Base-by-base conservation (phyloP, 2,329 filamentous ascomycete species). In the Fusarium sp. region DNA sequence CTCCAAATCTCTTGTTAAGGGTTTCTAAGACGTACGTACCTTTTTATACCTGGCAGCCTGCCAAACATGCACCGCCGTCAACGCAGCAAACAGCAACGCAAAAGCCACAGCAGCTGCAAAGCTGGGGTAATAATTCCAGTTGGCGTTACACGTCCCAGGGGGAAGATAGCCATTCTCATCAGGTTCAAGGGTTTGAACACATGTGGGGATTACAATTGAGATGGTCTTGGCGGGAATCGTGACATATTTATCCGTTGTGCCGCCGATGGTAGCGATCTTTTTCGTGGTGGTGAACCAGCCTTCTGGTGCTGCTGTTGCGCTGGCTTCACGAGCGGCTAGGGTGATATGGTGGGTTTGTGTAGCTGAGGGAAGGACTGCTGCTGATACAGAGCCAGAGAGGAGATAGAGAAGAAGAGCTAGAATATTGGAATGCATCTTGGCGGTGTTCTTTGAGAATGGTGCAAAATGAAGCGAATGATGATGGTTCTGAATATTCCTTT, bases 111-210 rank as follows among this genome's bases (percentile, higher is more conserved):
- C 78, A 0, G 78, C 76, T 2, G 58, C 65, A 42, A 79, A 78
- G 36, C 66, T 77, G 0, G 79, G 78, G 1, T 79, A 78, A 54
- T 80, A 79, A 9, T 74, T 58, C 77, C 75, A 79, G 1, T 79
- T 59, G 5, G 77, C 78, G 7, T 69, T 72, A 11, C 75, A 78
- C 0, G 66, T 75, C 1, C 77, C 76, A 0, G 78, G 77, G 0
- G 78, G 77, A 1, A 80, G 48, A 34, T 78, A 73, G 7, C 78
- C 78, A 24, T 80, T 79, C 33, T 69, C 62, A 45, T 80, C 78
- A 2, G 78, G 77, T 10, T 69, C 62, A 4, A 77, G 73, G 2
- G 75, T 81, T 56, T 79, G 79, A 1, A 77, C 63, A 61, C 80
- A 82, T 5, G 80, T 82, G 14, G 79, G 80, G 2, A 76, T 43